Base-by-base conservation (phyloP, 1,284 basidiomycete genomes). In the Porogramme epimiltina region DNA sequence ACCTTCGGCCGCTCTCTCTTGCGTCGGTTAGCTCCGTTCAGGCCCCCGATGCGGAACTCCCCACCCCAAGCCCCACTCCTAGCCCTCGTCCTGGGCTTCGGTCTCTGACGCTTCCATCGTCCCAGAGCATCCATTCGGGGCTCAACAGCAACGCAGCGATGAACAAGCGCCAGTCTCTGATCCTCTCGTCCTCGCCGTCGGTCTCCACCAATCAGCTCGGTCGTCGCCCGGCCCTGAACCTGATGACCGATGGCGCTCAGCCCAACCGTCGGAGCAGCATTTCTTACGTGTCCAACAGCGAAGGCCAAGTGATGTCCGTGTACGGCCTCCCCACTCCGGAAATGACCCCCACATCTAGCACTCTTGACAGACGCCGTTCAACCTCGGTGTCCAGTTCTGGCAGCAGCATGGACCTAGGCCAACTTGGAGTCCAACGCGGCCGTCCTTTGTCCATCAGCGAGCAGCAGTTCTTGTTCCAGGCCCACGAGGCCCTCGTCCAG, bases 391-490 rank as follows among this genome's bases (percentile, higher is more conserved):
- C 62, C 5, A 68, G 66, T 24, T 54, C 54, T 18, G 52, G 63
- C 31, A 66, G 64, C 49, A 66, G 64, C 49, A 56, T 61, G 38
- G 77, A 77, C 36, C 56, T 62, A 19, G 59, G 62, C 38, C 28
- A 51, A 22, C 60, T 62, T 38, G 46, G 42, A 39, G 38, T 52
- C 42, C 51, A 45, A 25, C 59, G 58, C 39, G 52, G 57, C 11
- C 78, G 82, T 45, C 80, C 85, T 41, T 79, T 88, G 38, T 73
- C 76, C 19, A 65, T 74, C 45, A 85, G 79, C 64, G 89, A 91
- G 69, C 87, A 90, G 62, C 82, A 89, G 75, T 91, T 91, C 81
- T 78, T 90, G 67, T 82, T 85, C 70, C 86, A 88, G 65, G 87
- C 85, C 52, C 89, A 92, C 72, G 82, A 87, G 56, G 80, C 89